These are phyloP conservation scores for Gloeopeniophorella convolvens DNA, from an alignment of 768 basidiomycete genomes.

Conservation along the genomic window DNA sequence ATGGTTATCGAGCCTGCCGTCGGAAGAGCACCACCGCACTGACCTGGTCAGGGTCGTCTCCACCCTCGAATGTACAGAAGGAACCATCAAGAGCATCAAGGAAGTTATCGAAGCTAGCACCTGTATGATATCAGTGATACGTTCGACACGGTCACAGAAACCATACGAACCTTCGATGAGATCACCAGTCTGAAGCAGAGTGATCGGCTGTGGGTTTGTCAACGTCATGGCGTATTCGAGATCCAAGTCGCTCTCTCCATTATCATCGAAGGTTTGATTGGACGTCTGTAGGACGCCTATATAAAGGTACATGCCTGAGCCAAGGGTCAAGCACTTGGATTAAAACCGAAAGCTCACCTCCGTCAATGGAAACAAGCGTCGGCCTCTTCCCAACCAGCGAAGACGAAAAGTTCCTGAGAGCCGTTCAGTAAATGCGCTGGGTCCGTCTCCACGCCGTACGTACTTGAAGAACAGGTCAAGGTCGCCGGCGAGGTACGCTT, in stretches of 20 bases:
- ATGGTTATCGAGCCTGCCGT: background rate
- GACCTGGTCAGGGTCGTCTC: constrained; percentile 4
- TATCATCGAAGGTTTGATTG: constrained; percentile 38
- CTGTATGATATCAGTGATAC: too few species aligned
- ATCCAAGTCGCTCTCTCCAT: constrained; percentile 67
- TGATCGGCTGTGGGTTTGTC: constrained; percentile 31
- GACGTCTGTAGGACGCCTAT: constrained; percentile 39
- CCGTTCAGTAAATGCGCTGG: background rate
- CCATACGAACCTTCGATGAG: constrained; percentile 7
- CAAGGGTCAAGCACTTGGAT: constrained; percentile 18
- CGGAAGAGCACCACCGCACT: background rate
- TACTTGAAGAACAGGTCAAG: constrained; percentile 35
- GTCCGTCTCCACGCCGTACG: background rate
- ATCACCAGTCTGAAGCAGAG: constrained; percentile 38
- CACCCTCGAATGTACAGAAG: too few species aligned
- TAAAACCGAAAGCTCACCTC: constrained; percentile 26
- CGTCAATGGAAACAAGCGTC: constrained; percentile 27
- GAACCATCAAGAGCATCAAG: too few species aligned
- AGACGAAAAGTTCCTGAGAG: constrained; percentile 33
- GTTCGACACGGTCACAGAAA: background rate
- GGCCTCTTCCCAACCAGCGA: constrained; percentile 36
- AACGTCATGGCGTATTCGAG: constrained; percentile 62
- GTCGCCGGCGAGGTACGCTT: constrained; percentile 37
- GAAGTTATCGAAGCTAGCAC: too few species aligned
- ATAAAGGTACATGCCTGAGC: constrained; percentile 1